Percentiles rank a stretch among this genome's conserved stretches.
Conservation (phyloP, 495 filamentous ascomycete species). For the Annulohypoxylon maeteangense region DNA sequence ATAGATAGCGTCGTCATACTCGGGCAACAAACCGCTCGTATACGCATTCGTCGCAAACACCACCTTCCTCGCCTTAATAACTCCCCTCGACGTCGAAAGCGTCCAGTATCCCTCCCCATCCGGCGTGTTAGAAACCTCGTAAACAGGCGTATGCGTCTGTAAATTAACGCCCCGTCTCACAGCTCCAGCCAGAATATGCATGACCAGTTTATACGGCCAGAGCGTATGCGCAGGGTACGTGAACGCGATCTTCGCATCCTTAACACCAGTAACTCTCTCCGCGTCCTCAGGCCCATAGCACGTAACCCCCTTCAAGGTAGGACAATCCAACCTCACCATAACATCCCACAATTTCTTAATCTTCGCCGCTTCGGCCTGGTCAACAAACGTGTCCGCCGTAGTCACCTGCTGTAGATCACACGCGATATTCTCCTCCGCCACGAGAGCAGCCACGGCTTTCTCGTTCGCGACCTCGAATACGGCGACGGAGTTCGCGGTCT, state of each 20-base stretch:
- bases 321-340: constrained; percentile 50
- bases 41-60: constrained; percentile 74
- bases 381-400: constrained; percentile 62
- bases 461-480: constrained; percentile 62
- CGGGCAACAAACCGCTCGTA: constrained; percentile 61
- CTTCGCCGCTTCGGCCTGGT: constrained; percentile 47
- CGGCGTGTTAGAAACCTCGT: constrained; percentile 31
- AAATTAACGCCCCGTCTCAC: constrained; percentile 48
- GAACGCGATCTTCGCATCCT: constrained; percentile 36
- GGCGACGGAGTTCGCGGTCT: constrained; percentile 59
- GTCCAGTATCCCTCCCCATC: constrained; percentile 52
- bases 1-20: constrained; percentile 64
- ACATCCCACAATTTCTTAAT: constrained; percentile 49
- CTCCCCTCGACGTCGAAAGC: constrained; percentile 61
- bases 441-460: constrained; percentile 54
- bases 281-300: constrained; percentile 43
- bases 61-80: constrained; percentile 57
- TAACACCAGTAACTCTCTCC: constrained; percentile 29
- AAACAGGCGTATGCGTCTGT: constrained; percentile 48
- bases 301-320: constrained; percentile 48
- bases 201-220: constrained; percentile 68
- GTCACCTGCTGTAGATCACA: constrained; percentile 57
- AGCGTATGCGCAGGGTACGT: constrained; percentile 50
- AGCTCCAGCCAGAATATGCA: constrained; percentile 61
- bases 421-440: constrained; percentile 54